A percentile compares a stretch with the other conserved stretches of the same genome.
Conservation (phyloP, 257 asterid species). For the Cinchona pubescens region DNA sequence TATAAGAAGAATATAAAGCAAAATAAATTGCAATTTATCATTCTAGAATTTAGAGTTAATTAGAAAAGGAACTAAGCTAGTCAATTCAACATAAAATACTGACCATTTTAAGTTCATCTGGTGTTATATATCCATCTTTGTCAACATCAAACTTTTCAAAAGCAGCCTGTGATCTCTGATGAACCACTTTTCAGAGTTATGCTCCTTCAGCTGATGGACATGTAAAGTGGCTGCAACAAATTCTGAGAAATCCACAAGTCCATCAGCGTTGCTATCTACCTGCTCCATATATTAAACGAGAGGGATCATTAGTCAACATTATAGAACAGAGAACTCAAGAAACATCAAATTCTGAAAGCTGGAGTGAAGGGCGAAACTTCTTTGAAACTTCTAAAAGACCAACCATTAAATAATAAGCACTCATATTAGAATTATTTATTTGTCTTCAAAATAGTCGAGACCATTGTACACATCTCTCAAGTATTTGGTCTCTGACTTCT, state of each 20-base stretch:
- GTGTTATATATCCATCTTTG: slow-evolving; percentile 84
- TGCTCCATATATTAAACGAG: slow-evolving; percentile 35
- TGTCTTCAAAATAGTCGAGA: not conserved
- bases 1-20: too few relatives aligned
- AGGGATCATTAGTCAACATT: slow-evolving; percentile 10
- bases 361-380: not conserved
- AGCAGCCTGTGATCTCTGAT: slow-evolving; percentile 73
- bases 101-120: slow-evolving; percentile 91
- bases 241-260: slow-evolving; percentile 92
- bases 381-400: too few relatives aligned
- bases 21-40: not conserved
- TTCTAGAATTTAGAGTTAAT: not conserved
- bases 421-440: not conserved
- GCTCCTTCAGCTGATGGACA: slow-evolving; percentile 93
- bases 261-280: slow-evolving; percentile 95
- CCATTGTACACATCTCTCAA: not conserved
- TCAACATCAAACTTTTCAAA: slow-evolving; percentile 92
- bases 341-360: not conserved
- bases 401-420: not conserved
- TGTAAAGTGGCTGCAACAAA: slow-evolving; percentile 95
- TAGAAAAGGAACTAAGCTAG: not conserved
- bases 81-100: slow-evolving; percentile 17
- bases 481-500: not conserved
- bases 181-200: slow-evolving; percentile 80
- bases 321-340: not conserved